Evolutionary conservation across 2,329 filamentous ascomycete genomes (phyloP), one percentile per base, ranked within the genome.

Genomic region (Fusarium goolgardi): DNA sequence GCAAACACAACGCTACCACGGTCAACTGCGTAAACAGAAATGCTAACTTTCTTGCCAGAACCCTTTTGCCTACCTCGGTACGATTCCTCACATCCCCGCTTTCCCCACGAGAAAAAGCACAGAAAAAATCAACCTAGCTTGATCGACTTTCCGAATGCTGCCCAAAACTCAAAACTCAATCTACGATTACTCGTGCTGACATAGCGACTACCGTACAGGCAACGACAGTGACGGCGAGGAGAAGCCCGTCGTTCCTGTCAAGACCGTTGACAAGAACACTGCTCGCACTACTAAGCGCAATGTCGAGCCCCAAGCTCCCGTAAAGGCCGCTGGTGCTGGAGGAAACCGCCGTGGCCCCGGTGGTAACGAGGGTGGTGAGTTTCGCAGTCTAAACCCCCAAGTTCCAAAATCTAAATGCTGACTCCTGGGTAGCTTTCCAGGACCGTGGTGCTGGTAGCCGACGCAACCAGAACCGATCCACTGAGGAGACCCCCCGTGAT

Each of bases 31-130:
- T 29, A 41, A 34, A 54, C 47, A 51, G 43, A 20, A 56, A 63
- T 63, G 59, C 72, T 74, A 72, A 74, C 63, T 51, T 37, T 23
- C n/a, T 37, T n/a, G 11, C 27, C 74, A 98, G 96, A 99, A 99
- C 88, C 90, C 92, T 79, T 98, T 92, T 88, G 95, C 96, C 88
- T 91, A 97, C 86, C 93, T 99, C 88, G 95, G 96, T 98, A 97
- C 78, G 82, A 78, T 73, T 67, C 67, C 71, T 56, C 46, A 68
- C 52, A 69, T 65, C 72, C 62, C 70, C 64, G 57, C 59, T 63
- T 70, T 59, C 70, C 63, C 46, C 32, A 45, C 64, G 55, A 55
- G 64, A 59, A 41, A 50, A 49, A 27, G 25, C 25, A 25, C 49
- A 56, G 45, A 62, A 50, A 59, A 40, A 53, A 39, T 55, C 55